phyloP scores from a whole-genome alignment of 306 rosid species.

The Hippophae tibetana region DNA sequence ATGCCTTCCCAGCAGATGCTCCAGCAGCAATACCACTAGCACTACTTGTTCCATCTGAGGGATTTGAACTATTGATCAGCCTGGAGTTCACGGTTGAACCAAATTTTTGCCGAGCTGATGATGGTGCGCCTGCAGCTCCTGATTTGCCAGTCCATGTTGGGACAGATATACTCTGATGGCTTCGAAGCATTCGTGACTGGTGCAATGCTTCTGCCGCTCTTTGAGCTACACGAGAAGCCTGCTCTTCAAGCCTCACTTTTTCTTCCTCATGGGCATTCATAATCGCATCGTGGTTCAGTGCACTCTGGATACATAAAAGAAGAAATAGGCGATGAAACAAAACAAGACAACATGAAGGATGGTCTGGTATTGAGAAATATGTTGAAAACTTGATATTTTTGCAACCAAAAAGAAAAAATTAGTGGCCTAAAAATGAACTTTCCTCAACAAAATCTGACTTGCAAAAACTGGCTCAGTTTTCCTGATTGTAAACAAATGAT shows the following conservation, averaged over 20 bases:
- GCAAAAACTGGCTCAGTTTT: no score
- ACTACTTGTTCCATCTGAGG: slow-evolving; percentile 33
- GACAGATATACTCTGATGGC: slow-evolving; percentile 56
- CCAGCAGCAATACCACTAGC: slow-evolving; percentile 61
- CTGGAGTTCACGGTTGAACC: slow-evolving; percentile 67
- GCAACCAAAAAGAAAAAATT: no score
- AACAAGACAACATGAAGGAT: background rate
- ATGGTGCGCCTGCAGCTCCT: slow-evolving; percentile 90
- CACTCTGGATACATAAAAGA: slow-evolving; percentile 45
- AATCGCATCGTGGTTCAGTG: slow-evolving; percentile 82
- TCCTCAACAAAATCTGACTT: no score
- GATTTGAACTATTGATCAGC: slow-evolving; percentile 34
- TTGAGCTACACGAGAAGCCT: slow-evolving; percentile 87
- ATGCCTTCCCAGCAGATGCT: slow-evolving; percentile 69
- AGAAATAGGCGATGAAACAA: slow-evolving; percentile 12
- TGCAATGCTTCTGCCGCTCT: slow-evolving; percentile 95
- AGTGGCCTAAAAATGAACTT: no score
- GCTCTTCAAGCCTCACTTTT: slow-evolving; percentile 75
- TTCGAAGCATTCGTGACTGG: slow-evolving; percentile 70
- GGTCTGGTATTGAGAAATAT: background rate
- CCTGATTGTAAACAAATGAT: no score
- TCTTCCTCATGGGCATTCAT: slow-evolving; percentile 84
- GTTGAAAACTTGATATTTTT: no score
- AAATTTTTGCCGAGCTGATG: slow-evolving; percentile 56
- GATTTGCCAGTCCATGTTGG: slow-evolving; percentile 99